These are phyloP conservation scores for Candida michaelii DNA, from an alignment of 805 yeast genomes.

Conservation along the genomic window DNA sequence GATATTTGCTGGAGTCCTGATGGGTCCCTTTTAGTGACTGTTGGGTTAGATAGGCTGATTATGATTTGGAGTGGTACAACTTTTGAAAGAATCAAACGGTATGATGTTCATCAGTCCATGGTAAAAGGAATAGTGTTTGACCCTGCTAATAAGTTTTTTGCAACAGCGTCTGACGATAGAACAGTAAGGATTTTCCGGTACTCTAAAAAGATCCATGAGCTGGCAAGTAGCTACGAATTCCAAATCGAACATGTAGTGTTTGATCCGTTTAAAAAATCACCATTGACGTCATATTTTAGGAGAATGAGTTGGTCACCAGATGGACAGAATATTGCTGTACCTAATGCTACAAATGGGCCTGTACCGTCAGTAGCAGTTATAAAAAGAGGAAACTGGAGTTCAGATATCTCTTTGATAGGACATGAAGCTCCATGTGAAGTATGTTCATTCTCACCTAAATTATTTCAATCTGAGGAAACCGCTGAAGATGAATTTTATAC, in stretches of 20 bases:
- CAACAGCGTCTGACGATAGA: constrained; percentile 95
- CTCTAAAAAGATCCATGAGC: constrained; percentile 57
- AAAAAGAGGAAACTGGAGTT: constrained; percentile 77
- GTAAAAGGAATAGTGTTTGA: constrained; percentile 97
- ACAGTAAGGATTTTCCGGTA: constrained; percentile 86
- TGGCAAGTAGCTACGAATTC: constrained; percentile 65
- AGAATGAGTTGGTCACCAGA: constrained; percentile 90
- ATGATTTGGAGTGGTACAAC: constrained; percentile 93
- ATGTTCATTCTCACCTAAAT: constrained; percentile 68
- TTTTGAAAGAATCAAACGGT: constrained; percentile 83
- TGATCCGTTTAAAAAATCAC: constrained; percentile 85
- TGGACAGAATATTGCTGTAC: constrained; percentile 83
- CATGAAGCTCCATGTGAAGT: constrained; percentile 87
- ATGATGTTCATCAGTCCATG: constrained; percentile 91
- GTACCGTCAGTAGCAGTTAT: constrained; percentile 72
- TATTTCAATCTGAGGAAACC: constrained; percentile 43
- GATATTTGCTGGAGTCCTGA: constrained; percentile 99
- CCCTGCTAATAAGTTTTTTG: constrained; percentile 97
- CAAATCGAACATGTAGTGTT: constrained; percentile 80
- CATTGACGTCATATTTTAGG: constrained; percentile 87
- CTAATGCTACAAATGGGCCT: constrained; percentile 84
- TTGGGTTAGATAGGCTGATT: constrained; percentile 89
- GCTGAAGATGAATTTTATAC: constrained; percentile 49
- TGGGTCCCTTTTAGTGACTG: constrained; percentile 84
- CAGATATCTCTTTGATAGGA: constrained; percentile 72